Conservation (phyloP, 768 basidiomycete genomes). For the Auriculariales sp. region DNA sequence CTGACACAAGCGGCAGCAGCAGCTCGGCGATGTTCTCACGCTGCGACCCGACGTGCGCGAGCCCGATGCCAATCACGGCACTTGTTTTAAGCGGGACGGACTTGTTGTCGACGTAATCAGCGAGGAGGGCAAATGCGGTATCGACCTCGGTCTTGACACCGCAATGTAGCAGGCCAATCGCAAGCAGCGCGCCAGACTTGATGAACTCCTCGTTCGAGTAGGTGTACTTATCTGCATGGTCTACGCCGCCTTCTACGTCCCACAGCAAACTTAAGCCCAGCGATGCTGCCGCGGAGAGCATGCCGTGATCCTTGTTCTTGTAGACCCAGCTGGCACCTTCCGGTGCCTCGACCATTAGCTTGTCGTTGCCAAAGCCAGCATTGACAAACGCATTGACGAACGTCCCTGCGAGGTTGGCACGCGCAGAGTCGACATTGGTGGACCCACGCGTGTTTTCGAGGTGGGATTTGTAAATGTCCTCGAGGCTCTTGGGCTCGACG, state of each 20-base stretch:
- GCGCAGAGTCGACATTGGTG: conserved; percentile 80
- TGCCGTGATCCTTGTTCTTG: conserved; percentile 98
- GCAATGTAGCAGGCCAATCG: conserved; percentile 83
- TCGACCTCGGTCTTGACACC: conserved; percentile 88
- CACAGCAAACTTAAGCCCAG: conserved; percentile 86
- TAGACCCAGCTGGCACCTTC: conserved; percentile 98
- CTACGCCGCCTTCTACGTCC: conserved; percentile 90
- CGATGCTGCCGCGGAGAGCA: conserved; percentile 85
- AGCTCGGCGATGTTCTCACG: conserved; percentile 68
- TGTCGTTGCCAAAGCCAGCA: conserved; percentile 96
- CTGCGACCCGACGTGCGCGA: conserved; percentile 91
- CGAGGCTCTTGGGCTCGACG: conserved; percentile 74
- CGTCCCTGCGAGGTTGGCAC: conserved; percentile 87
- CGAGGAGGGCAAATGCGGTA: conserved; percentile 78
- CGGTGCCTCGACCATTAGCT: conserved; percentile 91
- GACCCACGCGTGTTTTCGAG: conserved; percentile 75
- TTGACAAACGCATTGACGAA: conserved; percentile 99
- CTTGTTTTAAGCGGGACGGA: conserved; percentile 71
- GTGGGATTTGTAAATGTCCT: conserved; percentile 96
- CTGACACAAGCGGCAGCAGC: conserved; percentile 70
- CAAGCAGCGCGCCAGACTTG: conserved; percentile 92
- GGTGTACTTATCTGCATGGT: conserved; percentile 93
- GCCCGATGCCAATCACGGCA: conserved; percentile 79
- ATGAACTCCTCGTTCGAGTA: conserved; percentile 94
- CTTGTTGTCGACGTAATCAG: conserved; percentile 80